Percentiles rank a stretch among this genome's conserved stretches.
These are phyloP conservation scores for Toxicodendron radicans DNA, from an alignment of 345 rosid species.

Conservation along the genomic window DNA sequence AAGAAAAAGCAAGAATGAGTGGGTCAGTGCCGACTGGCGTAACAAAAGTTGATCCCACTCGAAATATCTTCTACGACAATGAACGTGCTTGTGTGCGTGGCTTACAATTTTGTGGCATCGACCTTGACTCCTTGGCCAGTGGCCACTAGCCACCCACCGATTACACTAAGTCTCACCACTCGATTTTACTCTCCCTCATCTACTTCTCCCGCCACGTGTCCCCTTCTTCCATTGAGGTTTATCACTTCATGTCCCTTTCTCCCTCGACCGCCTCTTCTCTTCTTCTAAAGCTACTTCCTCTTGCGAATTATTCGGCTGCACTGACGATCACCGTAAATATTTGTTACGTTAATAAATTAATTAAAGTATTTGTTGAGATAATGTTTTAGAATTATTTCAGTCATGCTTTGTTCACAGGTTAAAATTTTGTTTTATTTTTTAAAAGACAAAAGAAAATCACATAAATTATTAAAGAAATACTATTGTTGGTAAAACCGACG, in stretches of 20 bases:
- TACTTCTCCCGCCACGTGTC: slow-evolving; percentile 15
- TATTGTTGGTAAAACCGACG: no score
- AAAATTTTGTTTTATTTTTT: no score
- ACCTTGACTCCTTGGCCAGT: no score
- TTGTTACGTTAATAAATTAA: neutral
- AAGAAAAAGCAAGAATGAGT: neutral
- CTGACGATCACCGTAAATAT: neutral
- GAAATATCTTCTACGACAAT: slow-evolving; percentile 4
- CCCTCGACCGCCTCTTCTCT: slow-evolving; percentile 4
- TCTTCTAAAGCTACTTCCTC: neutral
- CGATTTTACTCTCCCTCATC: neutral
- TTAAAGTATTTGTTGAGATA: no score
- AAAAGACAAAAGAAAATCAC: no score
- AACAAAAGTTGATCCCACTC: neutral
- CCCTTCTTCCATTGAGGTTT: neutral
- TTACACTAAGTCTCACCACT: neutral
- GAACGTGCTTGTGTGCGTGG: neutral
- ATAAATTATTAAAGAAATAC: no score
- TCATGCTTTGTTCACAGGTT: no score
- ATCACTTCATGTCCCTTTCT: slow-evolving; percentile 5
- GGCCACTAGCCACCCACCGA: no score
- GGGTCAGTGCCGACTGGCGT: neutral
- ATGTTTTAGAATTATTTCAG: no score
- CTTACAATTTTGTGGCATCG: neutral
- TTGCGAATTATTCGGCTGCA: neutral